phyloP scores from a whole-genome alignment of 192 early-diverging fungal genomes.

The Dimargaris xerosporica region DNA sequence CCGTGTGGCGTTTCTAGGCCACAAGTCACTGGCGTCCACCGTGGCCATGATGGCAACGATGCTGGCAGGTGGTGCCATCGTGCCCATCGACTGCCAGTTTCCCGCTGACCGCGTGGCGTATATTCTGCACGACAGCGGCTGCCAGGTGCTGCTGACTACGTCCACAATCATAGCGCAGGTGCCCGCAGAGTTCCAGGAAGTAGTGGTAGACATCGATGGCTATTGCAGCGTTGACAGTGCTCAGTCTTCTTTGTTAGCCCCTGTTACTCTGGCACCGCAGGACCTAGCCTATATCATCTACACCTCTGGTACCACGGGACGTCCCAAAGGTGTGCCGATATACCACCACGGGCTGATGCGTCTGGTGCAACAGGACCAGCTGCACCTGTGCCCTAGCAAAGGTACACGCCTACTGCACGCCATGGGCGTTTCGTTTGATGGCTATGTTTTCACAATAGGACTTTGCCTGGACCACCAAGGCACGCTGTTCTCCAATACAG shows the following conservation, averaged over 20 bases:
- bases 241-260: no score
- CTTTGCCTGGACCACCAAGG: background rate
- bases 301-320: constrained; percentile 4
- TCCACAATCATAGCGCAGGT: background rate
- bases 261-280: background rate
- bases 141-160: background rate
- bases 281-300: constrained; percentile 10
- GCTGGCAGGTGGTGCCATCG: background rate
- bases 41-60: no score
- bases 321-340: constrained; percentile 5
- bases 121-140: background rate
- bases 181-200: background rate
- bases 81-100: background rate
- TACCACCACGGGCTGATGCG: background rate
- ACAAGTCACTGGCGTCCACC: no score
- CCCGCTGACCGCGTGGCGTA: background rate
- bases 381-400: background rate
- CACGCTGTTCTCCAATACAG: background rate
- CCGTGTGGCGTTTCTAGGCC: no score
- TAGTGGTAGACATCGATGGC: background rate
- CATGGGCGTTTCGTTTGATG: constrained; percentile 3
- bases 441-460: background rate
- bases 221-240: background rate
- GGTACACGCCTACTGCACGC: background rate
- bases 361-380: background rate